These are phyloP conservation scores for Pythium dissimile DNA, from an alignment of 352 stramenopile genomes.

Conservation along the genomic window DNA sequence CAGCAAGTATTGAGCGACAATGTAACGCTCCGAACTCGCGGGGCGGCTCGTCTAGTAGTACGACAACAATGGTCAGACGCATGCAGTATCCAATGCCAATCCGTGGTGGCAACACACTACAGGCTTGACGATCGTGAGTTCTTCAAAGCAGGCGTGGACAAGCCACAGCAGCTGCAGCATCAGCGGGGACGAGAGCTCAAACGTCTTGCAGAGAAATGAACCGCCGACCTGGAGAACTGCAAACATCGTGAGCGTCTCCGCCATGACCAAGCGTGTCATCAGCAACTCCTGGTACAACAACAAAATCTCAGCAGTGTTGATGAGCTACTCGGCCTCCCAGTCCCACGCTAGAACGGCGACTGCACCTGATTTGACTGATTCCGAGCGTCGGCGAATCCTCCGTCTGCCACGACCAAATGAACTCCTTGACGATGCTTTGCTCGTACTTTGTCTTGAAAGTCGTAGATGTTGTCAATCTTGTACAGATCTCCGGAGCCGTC, in stretches of 20 bases:
- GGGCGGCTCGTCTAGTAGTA: conserved; percentile 61
- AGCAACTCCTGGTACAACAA: conserved; percentile 42
- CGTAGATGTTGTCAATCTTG: conserved; percentile 45
- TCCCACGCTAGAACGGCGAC: too few relatives aligned
- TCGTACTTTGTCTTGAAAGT: conserved; percentile 43
- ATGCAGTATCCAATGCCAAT: neutral
- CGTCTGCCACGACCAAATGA: conserved; percentile 63
- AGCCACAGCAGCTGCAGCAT: conserved; percentile 70
- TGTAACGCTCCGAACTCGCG: conserved; percentile 76
- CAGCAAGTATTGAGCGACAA: conserved; percentile 40
- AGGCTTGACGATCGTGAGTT: conserved; percentile 69
- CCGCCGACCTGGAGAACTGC: conserved; percentile 36
- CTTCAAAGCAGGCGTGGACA: conserved; percentile 54
- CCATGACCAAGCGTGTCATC: conserved; percentile 60
- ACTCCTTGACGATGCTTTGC: conserved; percentile 32
- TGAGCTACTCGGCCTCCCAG: neutral
- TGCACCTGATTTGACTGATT: conserved; percentile 60
- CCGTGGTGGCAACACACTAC: conserved; percentile 28
- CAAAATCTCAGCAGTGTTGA: neutral
- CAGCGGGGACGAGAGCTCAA: conserved; percentile 54
- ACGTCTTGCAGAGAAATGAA: conserved; percentile 80
- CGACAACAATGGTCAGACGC: neutral
- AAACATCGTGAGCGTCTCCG: conserved; percentile 62
- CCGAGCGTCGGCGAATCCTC: conserved; percentile 66
- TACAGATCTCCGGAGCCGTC: conserved; percentile 78